Base-by-base conservation (phyloP, 306 rosid genomes). In the Vachellia pachyceras region DNA sequence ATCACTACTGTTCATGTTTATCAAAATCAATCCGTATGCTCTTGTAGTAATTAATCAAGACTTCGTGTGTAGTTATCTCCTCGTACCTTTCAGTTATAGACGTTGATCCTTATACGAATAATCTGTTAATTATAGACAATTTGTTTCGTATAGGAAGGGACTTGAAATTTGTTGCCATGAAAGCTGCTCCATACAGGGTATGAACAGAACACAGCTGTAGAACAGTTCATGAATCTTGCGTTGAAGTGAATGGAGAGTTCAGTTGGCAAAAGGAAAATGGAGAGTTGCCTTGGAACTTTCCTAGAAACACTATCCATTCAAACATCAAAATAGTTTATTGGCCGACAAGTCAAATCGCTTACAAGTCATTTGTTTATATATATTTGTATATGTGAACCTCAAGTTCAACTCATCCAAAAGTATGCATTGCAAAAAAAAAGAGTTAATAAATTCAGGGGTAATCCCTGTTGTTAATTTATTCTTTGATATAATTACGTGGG, bases 261-360 rank as follows among this genome's bases (percentile, higher is more conserved):
- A 61, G 29, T 11, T n/a, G n/a, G 68, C 1, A 33, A 25, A n/a
- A n/a, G n/a, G n/a, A n/a, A n/a, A n/a, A n/a, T n/a, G n/a, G n/a
- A n/a, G n/a, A n/a, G n/a, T 72, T 15, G 25, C 33, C 64, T 5
- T 15, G 79, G 83, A 80, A 84, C 65, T 63, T 75, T 63, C 78
- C 2, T 35, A 66, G 64, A 65, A 60, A 69, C 36, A 67, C 49
- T 35, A 14, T 73, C 1, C 44, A 36, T 50, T 67, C 65, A 25
- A 12, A 60, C 60, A 35, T 13, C 12, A 25, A 75, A 70, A 3
- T 79, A 75, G 77, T 68, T 85, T 73, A n/a, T 61, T 79, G 68
- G 44, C 77, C 76, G 76, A 75, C 79, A 54, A 69, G 84, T 75
- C 84, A 79, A 75, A 47, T 75, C 79, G 79, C 79, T 36, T 10